phyloP scores from a whole-genome alignment of 108 stramenopile genomes.

The Epithemia pelagica region DNA sequence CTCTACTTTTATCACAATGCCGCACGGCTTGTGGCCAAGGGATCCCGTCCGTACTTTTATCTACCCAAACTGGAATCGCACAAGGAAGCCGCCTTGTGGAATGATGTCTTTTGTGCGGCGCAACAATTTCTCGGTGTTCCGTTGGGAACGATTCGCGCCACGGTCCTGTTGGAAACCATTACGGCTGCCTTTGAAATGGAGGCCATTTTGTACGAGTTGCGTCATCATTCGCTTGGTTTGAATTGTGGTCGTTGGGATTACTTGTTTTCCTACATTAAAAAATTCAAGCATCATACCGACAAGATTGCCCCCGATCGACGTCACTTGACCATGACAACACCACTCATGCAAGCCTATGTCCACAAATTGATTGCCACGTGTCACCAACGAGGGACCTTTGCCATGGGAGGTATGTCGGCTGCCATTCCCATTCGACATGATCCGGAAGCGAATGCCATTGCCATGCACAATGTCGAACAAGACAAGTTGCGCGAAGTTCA shows the following conservation, averaged over 20 bases:
- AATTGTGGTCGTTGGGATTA: conserved; percentile 97
- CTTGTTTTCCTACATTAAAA: conserved; percentile 90
- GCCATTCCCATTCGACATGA: conserved; percentile 88
- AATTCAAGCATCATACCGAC: conserved; percentile 68
- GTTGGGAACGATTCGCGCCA: conserved; percentile 77
- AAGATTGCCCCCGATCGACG: conserved; percentile 83
- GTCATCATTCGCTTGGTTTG: conserved; percentile 85
- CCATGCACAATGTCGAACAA: conserved; percentile 72
- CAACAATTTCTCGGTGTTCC: conserved; percentile 82
- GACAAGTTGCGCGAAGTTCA: conserved; percentile 87
- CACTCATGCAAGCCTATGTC: conserved; percentile 86
- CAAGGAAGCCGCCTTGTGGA: conserved; percentile 89
- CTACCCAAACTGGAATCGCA: conserved; percentile 86
- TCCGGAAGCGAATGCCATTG: conserved; percentile 58
- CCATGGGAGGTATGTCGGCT: conserved; percentile 94
- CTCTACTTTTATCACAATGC: conserved; percentile 91
- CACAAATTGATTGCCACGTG: conserved; percentile 87
- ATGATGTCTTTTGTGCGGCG: conserved; percentile 82
- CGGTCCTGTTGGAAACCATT: conserved; percentile 90
- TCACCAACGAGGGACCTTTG: conserved; percentile 91
- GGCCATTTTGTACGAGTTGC: conserved; percentile 91
- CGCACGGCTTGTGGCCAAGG: conserved; percentile 54
- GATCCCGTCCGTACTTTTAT: conserved; percentile 85
- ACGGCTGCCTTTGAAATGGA: conserved; percentile 96
- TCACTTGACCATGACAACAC: conserved; percentile 85